Evolutionary conservation across 2,329 filamentous ascomycete genomes (phyloP), one percentile per base, ranked within the genome.

Genomic region (Chrysosporium keratinophilum): DNA sequence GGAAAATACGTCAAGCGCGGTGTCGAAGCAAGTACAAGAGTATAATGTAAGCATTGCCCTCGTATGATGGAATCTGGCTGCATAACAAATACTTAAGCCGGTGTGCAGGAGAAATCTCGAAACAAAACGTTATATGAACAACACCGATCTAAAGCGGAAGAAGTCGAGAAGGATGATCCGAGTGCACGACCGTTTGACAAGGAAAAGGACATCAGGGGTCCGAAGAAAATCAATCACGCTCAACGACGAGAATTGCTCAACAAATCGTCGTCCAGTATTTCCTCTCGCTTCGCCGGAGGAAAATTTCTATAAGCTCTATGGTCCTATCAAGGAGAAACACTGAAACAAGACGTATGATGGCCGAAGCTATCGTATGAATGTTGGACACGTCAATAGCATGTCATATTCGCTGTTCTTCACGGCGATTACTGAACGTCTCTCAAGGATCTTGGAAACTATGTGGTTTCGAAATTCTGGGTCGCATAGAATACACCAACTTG

Each of bases 201-300:
- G 58, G 88, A 96, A 68, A 97, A 96, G 73, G 93, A 97, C 68
- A 95, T 97, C 81, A 85, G 81, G 39, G 72, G 87, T 1, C 84
- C 84, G 7, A 80, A 81, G 15, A 82, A 80, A 63, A 81, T 96
- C 51, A 85, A 82, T 23, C 75, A 82, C 59, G 77, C 83, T 35
- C 83, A 95, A 73, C 81, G 84, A 61, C 81, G 81, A 62, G 86
- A 96, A 61, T 74, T 97, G 74, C 68, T 96, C 56, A 85, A 80
- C 60, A 85, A 85, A 65, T 86, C 88, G 3, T 80, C 83, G 14
- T 47, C 56, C 4, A 85, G 89, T 63, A 95, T 96, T 70, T 83
- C 85, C 2, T 84, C 84, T 0, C 77, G 88, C 47, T 96, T 96
- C 64, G 80, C 83, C 15, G 85, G 86, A 60, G 89, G 89, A 0